Evolutionary conservation across 108 stramenopile species (phyloP).

Genomic region (Fragilariopsis cylindrus): DNA sequence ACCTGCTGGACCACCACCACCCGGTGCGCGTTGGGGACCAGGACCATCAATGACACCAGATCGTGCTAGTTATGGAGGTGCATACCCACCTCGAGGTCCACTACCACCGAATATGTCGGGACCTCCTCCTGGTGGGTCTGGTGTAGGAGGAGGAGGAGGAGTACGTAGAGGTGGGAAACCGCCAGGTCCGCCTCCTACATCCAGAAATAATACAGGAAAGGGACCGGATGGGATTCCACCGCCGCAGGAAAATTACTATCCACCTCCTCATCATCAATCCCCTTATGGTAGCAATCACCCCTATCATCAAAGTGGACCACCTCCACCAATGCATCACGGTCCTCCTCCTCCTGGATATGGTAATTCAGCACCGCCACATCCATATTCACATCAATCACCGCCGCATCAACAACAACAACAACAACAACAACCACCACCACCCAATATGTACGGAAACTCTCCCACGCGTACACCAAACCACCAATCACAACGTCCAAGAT

Average conservation of each 20-base stretch:
- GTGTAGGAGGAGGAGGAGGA: background rate
- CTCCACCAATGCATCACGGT: conserved; percentile 32
- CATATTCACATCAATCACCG: background rate
- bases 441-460: conserved; percentile 23
- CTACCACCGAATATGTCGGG: conserved; percentile 23
- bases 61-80: conserved; percentile 29
- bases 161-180: conserved; percentile 10
- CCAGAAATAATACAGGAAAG: background rate
- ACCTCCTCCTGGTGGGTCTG: background rate
- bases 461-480: conserved; percentile 8
- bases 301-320: conserved; percentile 29
- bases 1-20: conserved; percentile 27
- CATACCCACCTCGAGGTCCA: conserved; percentile 28
- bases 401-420: too few relatives aligned
- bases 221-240: conserved; percentile 16
- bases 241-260: conserved; percentile 26
- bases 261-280: conserved; percentile 16
- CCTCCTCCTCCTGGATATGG: conserved; percentile 29
- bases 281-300: background rate
- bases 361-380: conserved; percentile 3
- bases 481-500: conserved; percentile 25
- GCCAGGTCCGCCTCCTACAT: conserved; percentile 16
- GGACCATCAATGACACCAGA: conserved; percentile 42
- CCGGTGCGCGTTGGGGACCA: conserved; percentile 31
- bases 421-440: background rate